Conservation (phyloP, 2,329 filamentous ascomycete species). For the Sphaerulina populicola region DNA sequence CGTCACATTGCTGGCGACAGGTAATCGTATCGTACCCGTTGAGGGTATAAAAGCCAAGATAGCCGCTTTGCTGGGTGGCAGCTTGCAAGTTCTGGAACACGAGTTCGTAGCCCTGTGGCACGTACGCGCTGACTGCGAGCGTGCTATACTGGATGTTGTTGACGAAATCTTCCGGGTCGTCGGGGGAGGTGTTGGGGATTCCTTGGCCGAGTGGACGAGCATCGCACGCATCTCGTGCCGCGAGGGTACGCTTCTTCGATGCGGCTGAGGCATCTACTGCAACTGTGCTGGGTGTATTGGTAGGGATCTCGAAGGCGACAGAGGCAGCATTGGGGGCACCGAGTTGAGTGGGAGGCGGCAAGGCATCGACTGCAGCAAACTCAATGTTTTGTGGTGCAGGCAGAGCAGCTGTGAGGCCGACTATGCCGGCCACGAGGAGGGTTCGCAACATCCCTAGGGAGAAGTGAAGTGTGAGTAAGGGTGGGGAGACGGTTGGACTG, state of each 20-base stretch:
- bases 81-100: conserved; percentile 16
- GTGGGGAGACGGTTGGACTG: background rate
- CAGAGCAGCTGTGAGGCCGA: conserved; percentile 16
- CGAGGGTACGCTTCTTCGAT: conserved; percentile 3
- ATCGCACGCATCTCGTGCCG: conserved; percentile 15
- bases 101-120: conserved; percentile 15
- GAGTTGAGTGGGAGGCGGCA: conserved; percentile 6
- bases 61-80: conserved; percentile 15
- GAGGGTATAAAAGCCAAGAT: conserved; percentile 13
- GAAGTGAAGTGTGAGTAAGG: background rate
- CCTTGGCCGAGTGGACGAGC: conserved; percentile 15
- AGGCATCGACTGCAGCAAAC: conserved; percentile 17
- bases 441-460: conserved; percentile 3
- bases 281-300: conserved; percentile 10
- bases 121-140: conserved; percentile 5
- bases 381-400: conserved; percentile 19
- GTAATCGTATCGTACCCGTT: conserved; percentile 11
- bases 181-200: conserved; percentile 25
- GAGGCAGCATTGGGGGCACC: conserved; percentile 9
- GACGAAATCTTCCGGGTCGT: conserved; percentile 24
- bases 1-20: conserved; percentile 17
- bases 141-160: conserved; percentile 4
- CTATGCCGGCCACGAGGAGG: conserved; percentile 9
- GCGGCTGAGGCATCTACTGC: conserved; percentile 10
- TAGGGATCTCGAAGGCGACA: conserved; percentile 11